Conservation (phyloP, 2,329 filamentous ascomycete genomes). For the Phyllosticta citrichinensis region DNA sequence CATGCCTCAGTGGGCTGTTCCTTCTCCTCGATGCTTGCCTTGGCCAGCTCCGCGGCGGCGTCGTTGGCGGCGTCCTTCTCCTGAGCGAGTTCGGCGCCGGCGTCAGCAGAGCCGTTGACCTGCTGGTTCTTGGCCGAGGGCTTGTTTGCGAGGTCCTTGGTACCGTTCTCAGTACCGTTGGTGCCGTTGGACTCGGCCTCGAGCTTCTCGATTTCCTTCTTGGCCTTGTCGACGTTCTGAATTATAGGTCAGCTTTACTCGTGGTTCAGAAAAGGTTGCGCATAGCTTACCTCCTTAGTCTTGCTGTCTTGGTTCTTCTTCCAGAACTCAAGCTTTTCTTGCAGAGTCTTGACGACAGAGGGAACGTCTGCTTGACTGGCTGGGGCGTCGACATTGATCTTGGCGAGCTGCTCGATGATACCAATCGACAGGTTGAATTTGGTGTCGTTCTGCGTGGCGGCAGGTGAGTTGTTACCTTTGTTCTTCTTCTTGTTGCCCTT, state of each 20-base stretch:
- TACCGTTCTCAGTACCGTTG: conserved; percentile 33
- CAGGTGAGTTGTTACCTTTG: conserved; percentile 54
- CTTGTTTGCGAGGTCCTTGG: conserved; percentile 48
- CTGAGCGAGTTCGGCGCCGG: conserved; percentile 44
- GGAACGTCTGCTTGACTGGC: conserved; percentile 78
- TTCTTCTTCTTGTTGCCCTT: conserved; percentile 87
- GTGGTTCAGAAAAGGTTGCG: neutral
- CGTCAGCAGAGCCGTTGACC: conserved; percentile 43
- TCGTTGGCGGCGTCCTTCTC: conserved; percentile 52
- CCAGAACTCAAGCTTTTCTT: conserved; percentile 84
- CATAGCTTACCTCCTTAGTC: conserved; percentile 69
- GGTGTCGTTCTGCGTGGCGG: conserved; percentile 40
- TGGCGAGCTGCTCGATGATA: conserved; percentile 80
- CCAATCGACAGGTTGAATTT: conserved; percentile 84
- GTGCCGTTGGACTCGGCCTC: conserved; percentile 51
- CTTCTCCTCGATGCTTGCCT: conserved; percentile 49
- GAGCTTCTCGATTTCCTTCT: conserved; percentile 86
- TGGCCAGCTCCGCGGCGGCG: conserved; percentile 49
- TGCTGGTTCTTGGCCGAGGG: conserved; percentile 40
- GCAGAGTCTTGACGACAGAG: conserved; percentile 73
- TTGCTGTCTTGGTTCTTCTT: conserved; percentile 81
- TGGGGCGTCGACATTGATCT: conserved; percentile 77
- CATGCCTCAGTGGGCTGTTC: conserved; percentile 3
- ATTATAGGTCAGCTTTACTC: neutral
- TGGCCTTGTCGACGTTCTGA: conserved; percentile 92